Evolutionary conservation across 441 rosid genomes (phyloP), one percentile per base, ranked within the genome.

Genomic region (Theobroma grandiflorum): DNA sequence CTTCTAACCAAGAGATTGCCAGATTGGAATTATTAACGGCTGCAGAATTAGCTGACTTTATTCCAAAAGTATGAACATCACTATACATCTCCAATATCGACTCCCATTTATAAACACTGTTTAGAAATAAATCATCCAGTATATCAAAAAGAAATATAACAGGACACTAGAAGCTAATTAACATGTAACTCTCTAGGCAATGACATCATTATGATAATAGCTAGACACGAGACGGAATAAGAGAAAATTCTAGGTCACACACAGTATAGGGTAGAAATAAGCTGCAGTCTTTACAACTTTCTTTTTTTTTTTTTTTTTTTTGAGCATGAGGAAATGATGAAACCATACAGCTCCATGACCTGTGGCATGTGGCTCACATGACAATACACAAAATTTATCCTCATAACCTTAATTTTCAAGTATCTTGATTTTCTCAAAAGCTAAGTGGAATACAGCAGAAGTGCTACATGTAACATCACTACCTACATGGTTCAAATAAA

Each of bases 1-100:
- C 91, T 90, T 97, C 98, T 89, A 95, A 84, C 99, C 98, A 97
- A 82, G 93, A 90, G 78, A 95, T 93, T 82, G 98, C 98, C 78
- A 89, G 81, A 83, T 80, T 92, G 84, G 94, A 92, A 87, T 95
- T 94, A 82, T 74, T 85, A 79, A 88, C 89, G 77, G 97, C 96
- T 58, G 71, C 57, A 2, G 91, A 83, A 87, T 90, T 90, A 78
- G 90, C 71, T 73, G 98, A 94, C 79, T 88, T 89, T 86, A 87
- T 80, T 78, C 98, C 98, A 84, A 83, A 88, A 40, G 88, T 85
- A 74, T 90, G 90, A 84, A 98, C 98, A 91, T 97, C 99, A 59
- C 73, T 84, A 86, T 90, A 90, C 66, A 94, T 88, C 93, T 94
- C 99, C 89, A 90, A 76, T 20, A 93, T 40, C 0, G 91, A 89